A percentile compares a stretch with the other conserved stretches of the same genome.
Evolutionary conservation across 495 filamentous ascomycete species (phyloP).

Genomic region (Staphylotrichum tortipilum): DNA sequence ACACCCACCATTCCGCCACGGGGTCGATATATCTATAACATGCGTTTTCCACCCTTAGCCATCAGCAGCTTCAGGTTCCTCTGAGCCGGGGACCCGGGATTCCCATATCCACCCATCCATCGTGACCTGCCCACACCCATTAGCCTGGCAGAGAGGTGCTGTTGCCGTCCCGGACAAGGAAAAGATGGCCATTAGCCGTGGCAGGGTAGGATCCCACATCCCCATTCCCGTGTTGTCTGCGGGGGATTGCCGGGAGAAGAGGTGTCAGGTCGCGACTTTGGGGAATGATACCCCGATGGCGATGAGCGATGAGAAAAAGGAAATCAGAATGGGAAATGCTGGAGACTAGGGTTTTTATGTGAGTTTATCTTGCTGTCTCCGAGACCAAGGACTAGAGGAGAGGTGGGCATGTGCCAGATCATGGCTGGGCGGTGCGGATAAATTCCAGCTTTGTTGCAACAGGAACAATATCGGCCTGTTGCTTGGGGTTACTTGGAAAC

Average conservation of each 20-base stretch:
- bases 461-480: background rate
- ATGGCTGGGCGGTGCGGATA: too few relatives aligned
- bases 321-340: too few relatives aligned
- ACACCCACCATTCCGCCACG: too few relatives aligned
- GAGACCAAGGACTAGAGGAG: too few relatives aligned
- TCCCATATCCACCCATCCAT: constrained; percentile 1
- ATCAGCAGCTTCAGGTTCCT: background rate
- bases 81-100: background rate
- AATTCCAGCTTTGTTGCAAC: too few relatives aligned
- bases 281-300: constrained; percentile 10
- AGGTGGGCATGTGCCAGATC: too few relatives aligned
- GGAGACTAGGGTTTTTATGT: too few relatives aligned
- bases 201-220: constrained; percentile 1
- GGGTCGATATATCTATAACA: background rate
- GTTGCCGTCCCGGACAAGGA: constrained; percentile 3
- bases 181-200: constrained; percentile 13
- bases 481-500: too few relatives aligned
- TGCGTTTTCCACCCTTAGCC: background rate
- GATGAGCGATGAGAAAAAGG: background rate
- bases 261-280: background rate
- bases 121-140: background rate
- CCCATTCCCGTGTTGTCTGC: constrained; percentile 5
- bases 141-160: constrained; percentile 1
- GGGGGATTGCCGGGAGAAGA: constrained; percentile 4
- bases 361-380: too few relatives aligned